phyloP scores from a whole-genome alignment of 164 flowering plant species.

The Houttuynia cordata region DNA sequence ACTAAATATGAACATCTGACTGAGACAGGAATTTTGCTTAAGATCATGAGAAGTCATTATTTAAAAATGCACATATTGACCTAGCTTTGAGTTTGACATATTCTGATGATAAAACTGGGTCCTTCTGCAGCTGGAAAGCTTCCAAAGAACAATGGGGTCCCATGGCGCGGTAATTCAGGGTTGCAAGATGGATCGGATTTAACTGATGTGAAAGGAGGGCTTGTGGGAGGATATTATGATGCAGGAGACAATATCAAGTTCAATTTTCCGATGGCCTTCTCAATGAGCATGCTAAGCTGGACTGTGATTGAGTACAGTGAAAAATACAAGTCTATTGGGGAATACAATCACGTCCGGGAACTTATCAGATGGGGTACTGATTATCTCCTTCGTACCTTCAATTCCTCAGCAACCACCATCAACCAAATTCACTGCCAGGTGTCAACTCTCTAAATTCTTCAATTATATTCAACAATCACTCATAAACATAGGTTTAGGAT shows the following conservation, averaged over 20 bases:
- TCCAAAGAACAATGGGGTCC: conserved; percentile 39
- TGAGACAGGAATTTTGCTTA: too few relatives aligned
- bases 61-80: background rate
- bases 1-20: too few relatives aligned
- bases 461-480: background rate
- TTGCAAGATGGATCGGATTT: conserved; percentile 43
- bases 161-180: conserved; percentile 69
- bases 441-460: background rate
- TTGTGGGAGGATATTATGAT: conserved; percentile 85
- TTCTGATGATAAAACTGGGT: background rate
- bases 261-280: conserved; percentile 66
- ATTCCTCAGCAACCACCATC: conserved; percentile 45
- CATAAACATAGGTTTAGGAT: background rate
- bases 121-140: conserved; percentile 56
- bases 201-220: conserved; percentile 36
- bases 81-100: too few relatives aligned
- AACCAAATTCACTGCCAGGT: conserved; percentile 55
- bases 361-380: conserved; percentile 93
- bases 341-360: conserved; percentile 50
- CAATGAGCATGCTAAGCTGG: conserved; percentile 91
- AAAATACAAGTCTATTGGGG: conserved; percentile 50
- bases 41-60: too few relatives aligned
- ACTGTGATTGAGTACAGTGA: conserved; percentile 63
- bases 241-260: conserved; percentile 73
- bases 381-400: conserved; percentile 72